These are phyloP conservation scores for Oldenlandia corymbosa DNA, from an alignment of 257 asterid genomes.

Conservation along the genomic window DNA sequence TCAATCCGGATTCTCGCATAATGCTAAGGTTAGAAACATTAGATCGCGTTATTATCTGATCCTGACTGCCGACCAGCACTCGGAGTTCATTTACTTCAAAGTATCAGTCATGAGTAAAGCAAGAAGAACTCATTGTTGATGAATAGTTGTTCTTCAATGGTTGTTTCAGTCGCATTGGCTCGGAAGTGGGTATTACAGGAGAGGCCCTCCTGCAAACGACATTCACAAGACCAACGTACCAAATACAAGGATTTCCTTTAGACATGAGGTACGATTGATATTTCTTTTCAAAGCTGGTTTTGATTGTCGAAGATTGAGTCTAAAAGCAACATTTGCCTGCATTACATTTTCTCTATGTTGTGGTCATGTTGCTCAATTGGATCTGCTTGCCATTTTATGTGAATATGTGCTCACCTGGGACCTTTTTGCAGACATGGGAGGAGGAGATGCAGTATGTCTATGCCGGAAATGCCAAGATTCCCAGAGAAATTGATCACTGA, in stretches of 20 bases:
- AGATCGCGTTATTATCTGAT: neutral
- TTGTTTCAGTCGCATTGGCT: slow-evolving; percentile 73
- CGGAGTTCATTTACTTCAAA: too few species aligned
- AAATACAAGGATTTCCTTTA: slow-evolving; percentile 66
- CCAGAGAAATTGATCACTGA: slow-evolving; percentile 61
- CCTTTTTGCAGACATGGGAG: slow-evolving; percentile 69
- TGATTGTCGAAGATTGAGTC: neutral
- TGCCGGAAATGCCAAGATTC: slow-evolving; percentile 56
- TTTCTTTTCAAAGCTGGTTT: slow-evolving; percentile 5
- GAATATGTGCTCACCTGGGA: neutral
- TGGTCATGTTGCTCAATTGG: neutral
- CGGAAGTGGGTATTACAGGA: slow-evolving; percentile 58
- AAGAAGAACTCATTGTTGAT: too few species aligned
- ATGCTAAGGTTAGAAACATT: slow-evolving; percentile 59
- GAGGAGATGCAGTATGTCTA: slow-evolving; percentile 83
- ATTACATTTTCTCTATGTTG: neutral
- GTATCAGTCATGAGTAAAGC: too few species aligned
- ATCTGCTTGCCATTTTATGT: neutral
- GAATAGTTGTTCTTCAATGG: neutral
- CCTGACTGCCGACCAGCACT: too few species aligned
- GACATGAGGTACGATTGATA: slow-evolving; percentile 59
- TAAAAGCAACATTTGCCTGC: neutral
- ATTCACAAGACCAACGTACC: slow-evolving; percentile 94
- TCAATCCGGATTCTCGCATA: slow-evolving; percentile 86
- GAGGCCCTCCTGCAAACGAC: slow-evolving; percentile 72